Evolutionary conservation across 257 asterid genomes (phyloP).

Genomic region (Petunia secreta): DNA sequence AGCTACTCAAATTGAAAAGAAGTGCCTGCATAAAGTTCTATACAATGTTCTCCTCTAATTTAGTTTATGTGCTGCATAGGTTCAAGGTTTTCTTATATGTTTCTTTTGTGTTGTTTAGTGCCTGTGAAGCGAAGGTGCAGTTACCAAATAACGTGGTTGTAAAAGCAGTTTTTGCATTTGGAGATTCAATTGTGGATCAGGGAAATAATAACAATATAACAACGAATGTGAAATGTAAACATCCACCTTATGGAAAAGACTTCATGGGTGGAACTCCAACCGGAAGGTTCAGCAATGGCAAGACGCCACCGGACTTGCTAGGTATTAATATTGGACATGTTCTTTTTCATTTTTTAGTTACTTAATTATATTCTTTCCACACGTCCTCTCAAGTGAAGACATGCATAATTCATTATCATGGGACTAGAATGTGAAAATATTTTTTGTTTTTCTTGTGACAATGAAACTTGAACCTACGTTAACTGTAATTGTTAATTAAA

Average conservation of each 20-base stretch:
- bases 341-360: too few species aligned
- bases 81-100: neutral
- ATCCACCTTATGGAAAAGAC: slow-evolving; percentile 70
- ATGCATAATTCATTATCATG: too few species aligned
- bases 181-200: slow-evolving; percentile 81
- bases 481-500: too few species aligned
- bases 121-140: neutral
- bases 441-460: too few species aligned
- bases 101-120: neutral
- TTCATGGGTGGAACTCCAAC: slow-evolving; percentile 60
- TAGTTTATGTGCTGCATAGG: neutral
- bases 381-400: too few species aligned
- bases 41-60: neutral
- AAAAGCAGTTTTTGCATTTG: slow-evolving; percentile 24
- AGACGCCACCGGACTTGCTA: slow-evolving; percentile 64
- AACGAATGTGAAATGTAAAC: slow-evolving; percentile 45
- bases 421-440: too few species aligned
- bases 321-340: slow-evolving; percentile 40
- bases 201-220: slow-evolving; percentile 58
- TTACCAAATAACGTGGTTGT: neutral
- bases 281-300: slow-evolving; percentile 75
- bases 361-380: too few species aligned
- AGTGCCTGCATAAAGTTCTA: neutral
- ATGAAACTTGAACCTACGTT: too few species aligned
- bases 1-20: too few species aligned